phyloP scores from a whole-genome alignment of 2,329 filamentous ascomycete species.

The Aspergillus sclerotialis region DNA sequence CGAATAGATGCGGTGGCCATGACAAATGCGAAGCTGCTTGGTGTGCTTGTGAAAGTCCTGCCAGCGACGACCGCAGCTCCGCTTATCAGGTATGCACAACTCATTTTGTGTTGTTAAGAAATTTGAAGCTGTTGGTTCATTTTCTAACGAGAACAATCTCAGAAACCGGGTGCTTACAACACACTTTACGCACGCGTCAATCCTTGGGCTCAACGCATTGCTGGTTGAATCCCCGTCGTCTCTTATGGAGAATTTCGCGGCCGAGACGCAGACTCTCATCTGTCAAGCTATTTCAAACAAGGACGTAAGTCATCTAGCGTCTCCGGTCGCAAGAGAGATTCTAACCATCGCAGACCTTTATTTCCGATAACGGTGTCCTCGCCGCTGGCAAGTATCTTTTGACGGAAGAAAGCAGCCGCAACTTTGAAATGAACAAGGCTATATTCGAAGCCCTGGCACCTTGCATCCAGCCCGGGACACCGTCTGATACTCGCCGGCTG shows the following conservation, averaged over 20 bases:
- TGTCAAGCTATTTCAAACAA: conserved; percentile 72
- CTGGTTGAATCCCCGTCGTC: conserved; percentile 70
- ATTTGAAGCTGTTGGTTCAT: too few species aligned
- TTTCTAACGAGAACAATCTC: too few species aligned
- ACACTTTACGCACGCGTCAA: conserved; percentile 68
- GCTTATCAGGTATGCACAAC: conserved; percentile 53
- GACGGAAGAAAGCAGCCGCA: conserved; percentile 49
- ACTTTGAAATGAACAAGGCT: conserved; percentile 68
- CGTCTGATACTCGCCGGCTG: conserved; percentile 77
- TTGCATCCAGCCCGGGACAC: conserved; percentile 68
- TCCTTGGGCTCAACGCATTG: conserved; percentile 82
- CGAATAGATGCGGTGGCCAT: conserved; percentile 63
- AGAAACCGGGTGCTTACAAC: conserved; percentile 73
- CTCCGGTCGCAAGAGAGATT: neutral
- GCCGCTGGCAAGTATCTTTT: conserved; percentile 88
- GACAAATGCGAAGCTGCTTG: conserved; percentile 83
- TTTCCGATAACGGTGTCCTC: conserved; percentile 81
- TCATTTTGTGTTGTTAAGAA: too few species aligned
- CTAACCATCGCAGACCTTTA: conserved; percentile 54
- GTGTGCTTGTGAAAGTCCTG: conserved; percentile 81
- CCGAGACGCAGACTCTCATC: conserved; percentile 70
- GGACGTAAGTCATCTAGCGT: conserved; percentile 54
- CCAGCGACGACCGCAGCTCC: conserved; percentile 60
- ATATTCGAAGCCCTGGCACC: conserved; percentile 72
- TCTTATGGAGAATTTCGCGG: conserved; percentile 60